Evolutionary conservation across 768 basidiomycete genomes (phyloP).

Genomic region (Lactarius akahatsu): DNA sequence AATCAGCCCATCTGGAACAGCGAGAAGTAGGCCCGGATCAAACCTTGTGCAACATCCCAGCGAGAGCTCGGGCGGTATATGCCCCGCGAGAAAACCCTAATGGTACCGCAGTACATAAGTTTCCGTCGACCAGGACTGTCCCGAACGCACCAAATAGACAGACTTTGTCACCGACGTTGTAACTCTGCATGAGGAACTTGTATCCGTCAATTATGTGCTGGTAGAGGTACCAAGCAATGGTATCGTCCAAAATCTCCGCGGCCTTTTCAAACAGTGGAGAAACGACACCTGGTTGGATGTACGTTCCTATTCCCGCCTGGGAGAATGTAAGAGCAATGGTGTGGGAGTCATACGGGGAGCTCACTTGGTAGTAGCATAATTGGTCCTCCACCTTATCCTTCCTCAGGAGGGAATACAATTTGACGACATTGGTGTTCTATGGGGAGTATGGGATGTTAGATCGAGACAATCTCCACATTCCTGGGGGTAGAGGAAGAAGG

Average conservation of each 20-base stretch:
- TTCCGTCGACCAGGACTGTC: conserved; percentile 12
- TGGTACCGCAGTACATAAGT: neutral
- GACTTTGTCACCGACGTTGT: conserved; percentile 67
- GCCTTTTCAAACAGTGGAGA: conserved; percentile 56
- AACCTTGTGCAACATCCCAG: conserved; percentile 66
- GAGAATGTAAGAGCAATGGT: neutral
- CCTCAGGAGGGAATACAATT: conserved; percentile 39
- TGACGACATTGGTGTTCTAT: conserved; percentile 45
- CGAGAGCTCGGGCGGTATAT: conserved; percentile 70
- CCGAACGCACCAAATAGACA: conserved; percentile 60
- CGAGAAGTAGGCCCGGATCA: neutral
- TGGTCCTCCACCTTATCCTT: conserved; percentile 41
- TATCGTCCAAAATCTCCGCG: conserved; percentile 63
- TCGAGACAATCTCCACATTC: neutral
- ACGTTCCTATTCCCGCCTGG: conserved; percentile 49
- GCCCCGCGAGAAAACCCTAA: conserved; percentile 76
- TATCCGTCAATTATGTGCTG: conserved; percentile 75
- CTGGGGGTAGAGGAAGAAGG: neutral
- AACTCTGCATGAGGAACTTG: conserved; percentile 76
- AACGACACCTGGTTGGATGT: conserved; percentile 64
- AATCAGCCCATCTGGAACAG: neutral
- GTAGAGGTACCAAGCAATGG: conserved; percentile 75
- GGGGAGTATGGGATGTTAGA: conserved; percentile 16
- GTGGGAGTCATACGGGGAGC: conserved; percentile 6
- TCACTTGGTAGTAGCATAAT: conserved; percentile 66